Percentiles rank a stretch among this genome's conserved stretches.
Evolutionary conservation across 352 stramenopile genomes (phyloP).

Genomic region (Pythium graminicola): DNA sequence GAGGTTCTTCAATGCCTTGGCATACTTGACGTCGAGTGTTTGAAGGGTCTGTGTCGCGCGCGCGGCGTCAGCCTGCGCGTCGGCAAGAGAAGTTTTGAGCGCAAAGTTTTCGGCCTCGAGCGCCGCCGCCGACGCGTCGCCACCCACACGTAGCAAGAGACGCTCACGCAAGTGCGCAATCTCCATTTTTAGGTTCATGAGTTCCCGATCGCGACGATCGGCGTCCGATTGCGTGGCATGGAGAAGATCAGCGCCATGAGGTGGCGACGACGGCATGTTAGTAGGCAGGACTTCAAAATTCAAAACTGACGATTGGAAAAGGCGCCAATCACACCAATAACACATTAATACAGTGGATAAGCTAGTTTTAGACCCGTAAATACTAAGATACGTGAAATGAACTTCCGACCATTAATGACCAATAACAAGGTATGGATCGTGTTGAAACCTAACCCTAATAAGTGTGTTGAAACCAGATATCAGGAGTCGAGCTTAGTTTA

Average conservation of each 20-base stretch:
- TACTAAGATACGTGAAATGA: too few species aligned
- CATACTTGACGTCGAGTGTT: constrained; percentile 47
- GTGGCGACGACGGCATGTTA: background rate
- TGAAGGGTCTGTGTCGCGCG: constrained; percentile 36
- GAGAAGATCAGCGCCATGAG: constrained; percentile 20
- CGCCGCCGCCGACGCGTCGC: constrained; percentile 62
- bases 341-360: too few species aligned
- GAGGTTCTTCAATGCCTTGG: constrained; percentile 62
- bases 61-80: constrained; percentile 46
- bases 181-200: constrained; percentile 86
- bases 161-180: constrained; percentile 66
- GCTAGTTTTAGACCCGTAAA: too few species aligned
- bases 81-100: constrained; percentile 44
- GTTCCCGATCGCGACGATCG: constrained; percentile 50
- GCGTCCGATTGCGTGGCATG: constrained; percentile 42
- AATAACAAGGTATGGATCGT: too few species aligned
- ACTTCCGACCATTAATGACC: too few species aligned
- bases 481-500: too few species aligned
- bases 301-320: too few species aligned
- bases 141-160: constrained; percentile 61
- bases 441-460: too few species aligned
- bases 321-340: too few species aligned
- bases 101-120: constrained; percentile 74
- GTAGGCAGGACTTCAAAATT: too few species aligned
- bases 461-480: too few species aligned